A percentile compares a stretch with the other conserved stretches of the same genome.
These are phyloP conservation scores for Macrophomina pseudophaseolina DNA, from an alignment of 2,329 filamentous ascomycete genomes.

Conservation along the genomic window DNA sequence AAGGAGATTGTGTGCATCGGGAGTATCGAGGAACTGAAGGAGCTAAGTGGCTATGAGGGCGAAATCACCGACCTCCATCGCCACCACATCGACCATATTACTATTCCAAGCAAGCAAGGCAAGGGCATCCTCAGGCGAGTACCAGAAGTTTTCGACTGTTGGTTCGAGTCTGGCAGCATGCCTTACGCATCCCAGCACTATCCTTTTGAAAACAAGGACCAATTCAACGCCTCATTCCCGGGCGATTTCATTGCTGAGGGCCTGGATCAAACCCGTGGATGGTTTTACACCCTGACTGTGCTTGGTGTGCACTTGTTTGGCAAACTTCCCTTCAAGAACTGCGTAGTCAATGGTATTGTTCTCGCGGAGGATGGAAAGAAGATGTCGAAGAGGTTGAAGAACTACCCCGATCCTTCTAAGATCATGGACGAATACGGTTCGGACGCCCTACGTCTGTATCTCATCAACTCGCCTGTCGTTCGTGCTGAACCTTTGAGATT, in stretches of 20 bases:
- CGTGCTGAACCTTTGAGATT: conserved; percentile 88
- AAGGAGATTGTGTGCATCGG: conserved; percentile 87
- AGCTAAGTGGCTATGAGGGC: conserved; percentile 84
- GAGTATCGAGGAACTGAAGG: conserved; percentile 80
- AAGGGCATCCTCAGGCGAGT: conserved; percentile 82
- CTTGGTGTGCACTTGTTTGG: conserved; percentile 88
- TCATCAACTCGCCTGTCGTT: conserved; percentile 96
- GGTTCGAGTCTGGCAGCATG: conserved; percentile 97
- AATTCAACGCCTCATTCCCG: conserved; percentile 81
- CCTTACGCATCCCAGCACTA: conserved; percentile 91
- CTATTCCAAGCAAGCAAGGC: conserved; percentile 86
- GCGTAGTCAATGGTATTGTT: conserved; percentile 94
- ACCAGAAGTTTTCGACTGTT: conserved; percentile 93
- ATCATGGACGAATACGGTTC: conserved; percentile 90
- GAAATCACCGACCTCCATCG: conserved; percentile 86
- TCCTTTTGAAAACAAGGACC: conserved; percentile 85
- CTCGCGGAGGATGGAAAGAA: conserved; percentile 96
- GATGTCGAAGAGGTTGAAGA: conserved; percentile 97
- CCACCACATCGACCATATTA: conserved; percentile 92
- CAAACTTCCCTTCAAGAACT: conserved; percentile 87
- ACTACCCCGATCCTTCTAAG: conserved; percentile 85
- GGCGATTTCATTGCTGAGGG: conserved; percentile 95
- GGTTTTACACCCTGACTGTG: conserved; percentile 94
- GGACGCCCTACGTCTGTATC: conserved; percentile 89
- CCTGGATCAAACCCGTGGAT: conserved; percentile 90